These are phyloP conservation scores for Elsinoe australis DNA, from an alignment of 2,329 filamentous ascomycete genomes.

Conservation along the genomic window DNA sequence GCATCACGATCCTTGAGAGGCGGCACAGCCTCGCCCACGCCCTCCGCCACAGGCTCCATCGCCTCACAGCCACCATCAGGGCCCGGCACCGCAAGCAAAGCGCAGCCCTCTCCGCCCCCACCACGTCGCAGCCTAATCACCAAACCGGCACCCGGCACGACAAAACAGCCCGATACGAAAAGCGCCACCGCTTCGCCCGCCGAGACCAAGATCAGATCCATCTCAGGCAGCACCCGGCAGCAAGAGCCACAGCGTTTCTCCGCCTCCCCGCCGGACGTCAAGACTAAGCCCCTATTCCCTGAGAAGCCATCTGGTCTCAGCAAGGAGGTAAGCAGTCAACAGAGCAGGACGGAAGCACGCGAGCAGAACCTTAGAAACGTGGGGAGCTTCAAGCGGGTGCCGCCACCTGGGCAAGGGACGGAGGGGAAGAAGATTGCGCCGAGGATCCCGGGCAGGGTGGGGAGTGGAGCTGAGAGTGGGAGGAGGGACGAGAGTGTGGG, in stretches of 20 bases:
- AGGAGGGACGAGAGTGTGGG: neutral
- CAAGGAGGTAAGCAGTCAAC: neutral
- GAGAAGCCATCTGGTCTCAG: slow-evolving; percentile 3
- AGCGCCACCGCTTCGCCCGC: neutral
- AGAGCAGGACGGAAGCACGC: neutral
- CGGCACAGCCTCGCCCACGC: neutral
- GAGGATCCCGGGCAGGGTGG: neutral
- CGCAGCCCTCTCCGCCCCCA: slow-evolving; percentile 4
- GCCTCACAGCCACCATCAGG: neutral
- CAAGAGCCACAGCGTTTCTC: no score
- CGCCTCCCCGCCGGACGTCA: neutral
- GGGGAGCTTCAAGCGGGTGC: slow-evolving; percentile 7
- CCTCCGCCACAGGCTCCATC: neutral
- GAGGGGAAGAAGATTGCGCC: neutral
- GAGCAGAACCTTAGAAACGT: neutral
- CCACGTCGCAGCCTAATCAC: slow-evolving; percentile 10
- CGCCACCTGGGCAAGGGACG: neutral
- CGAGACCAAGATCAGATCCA: neutral
- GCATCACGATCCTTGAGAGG: neutral
- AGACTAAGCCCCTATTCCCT: neutral
- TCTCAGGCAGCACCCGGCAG: neutral
- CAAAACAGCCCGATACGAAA: neutral
- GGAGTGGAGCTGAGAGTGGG: neutral
- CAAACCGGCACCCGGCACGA: slow-evolving; percentile 1
- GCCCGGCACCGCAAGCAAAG: neutral